Conservation (phyloP, 768 basidiomycete genomes). For the Mycena olivaceomarginata region DNA sequence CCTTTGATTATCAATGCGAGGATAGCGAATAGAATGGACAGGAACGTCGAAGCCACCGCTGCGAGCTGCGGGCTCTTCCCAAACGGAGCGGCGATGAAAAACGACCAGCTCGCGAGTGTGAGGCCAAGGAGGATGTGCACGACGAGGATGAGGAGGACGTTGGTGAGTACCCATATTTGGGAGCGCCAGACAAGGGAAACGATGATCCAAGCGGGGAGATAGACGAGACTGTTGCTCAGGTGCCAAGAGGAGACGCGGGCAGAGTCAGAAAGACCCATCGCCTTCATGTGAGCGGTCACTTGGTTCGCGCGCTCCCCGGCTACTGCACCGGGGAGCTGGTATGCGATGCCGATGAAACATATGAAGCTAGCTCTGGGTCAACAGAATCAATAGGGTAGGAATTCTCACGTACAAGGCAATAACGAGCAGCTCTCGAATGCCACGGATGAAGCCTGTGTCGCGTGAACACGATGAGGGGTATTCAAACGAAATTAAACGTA, state of each 20-base stretch:
- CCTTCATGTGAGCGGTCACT: slow-evolving; percentile 84
- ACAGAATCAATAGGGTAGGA: background rate
- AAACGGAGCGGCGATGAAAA: slow-evolving; percentile 82
- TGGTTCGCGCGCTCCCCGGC: slow-evolving; percentile 78
- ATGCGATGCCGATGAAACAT: slow-evolving; percentile 83
- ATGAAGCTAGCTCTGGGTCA: slow-evolving; percentile 69
- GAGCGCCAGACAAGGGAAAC: slow-evolving; percentile 80
- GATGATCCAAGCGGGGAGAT: slow-evolving; percentile 87
- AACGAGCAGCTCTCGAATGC: slow-evolving; percentile 77
- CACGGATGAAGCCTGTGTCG: slow-evolving; percentile 74
- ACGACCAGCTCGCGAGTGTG: slow-evolving; percentile 81
- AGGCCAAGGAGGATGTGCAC: slow-evolving; percentile 83
- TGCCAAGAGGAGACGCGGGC: slow-evolving; percentile 86
- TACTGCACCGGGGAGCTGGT: slow-evolving; percentile 86
- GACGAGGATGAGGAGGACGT: slow-evolving; percentile 74
- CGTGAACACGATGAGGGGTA: slow-evolving; percentile 27
- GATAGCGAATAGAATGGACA: slow-evolving; percentile 80
- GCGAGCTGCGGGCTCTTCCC: slow-evolving; percentile 85
- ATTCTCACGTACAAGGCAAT: slow-evolving; percentile 74
- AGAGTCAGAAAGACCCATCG: slow-evolving; percentile 85
- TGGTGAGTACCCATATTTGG: slow-evolving; percentile 79
- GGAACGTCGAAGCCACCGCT: slow-evolving; percentile 79
- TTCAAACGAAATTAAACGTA: slow-evolving; percentile 52
- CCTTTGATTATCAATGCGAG: slow-evolving; percentile 73
- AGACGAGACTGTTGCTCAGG: slow-evolving; percentile 76